Base-by-base conservation (phyloP, 2,329 filamentous ascomycete species). In the Colletotrichum zoysiae region DNA sequence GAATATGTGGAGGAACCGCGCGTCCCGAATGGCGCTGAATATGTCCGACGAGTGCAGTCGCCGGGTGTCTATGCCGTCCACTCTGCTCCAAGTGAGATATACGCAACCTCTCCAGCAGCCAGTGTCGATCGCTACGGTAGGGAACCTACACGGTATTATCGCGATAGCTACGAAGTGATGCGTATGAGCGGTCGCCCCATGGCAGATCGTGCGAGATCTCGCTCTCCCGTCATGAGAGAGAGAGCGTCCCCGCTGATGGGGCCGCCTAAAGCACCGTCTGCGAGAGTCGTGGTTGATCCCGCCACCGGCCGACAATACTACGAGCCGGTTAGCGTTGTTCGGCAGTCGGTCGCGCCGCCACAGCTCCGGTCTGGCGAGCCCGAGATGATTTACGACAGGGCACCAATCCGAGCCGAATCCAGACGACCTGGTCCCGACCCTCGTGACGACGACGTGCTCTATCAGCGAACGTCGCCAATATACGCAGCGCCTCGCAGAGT, bases 251-350 rank as follows among this genome's bases (percentile, higher is more conserved):
- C 86, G 42, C 83, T 84, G n/a, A 86, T 89, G 82, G 82, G 82
- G 2, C 85, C 85, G 58, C 85, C 84, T 76, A 80, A 85, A 61
- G 85, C 88, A 8, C 86, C 88, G 23, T 83, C 88, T 57, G 85
- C 91, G 67, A 90, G 91, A 73, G 92, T 97, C 74, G 86, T 97
- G 44, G 86, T 97, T 66, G 95, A 98, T 81, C 67, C 70, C 5
- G 90, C 93, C 73, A 93, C 91, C 80, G 95, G 95, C 51, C 93
- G 93, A 79, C 90, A 94, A 78, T 98, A 95, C 82, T 80, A 87
- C 71, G 89, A 91, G 76, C 88, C 89, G 35, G 75, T 80, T 33
- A 75, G 84, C 30, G 74, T 84, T 23, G 77, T 85, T 26, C 82
- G 87, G 58, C 87, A 88, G 61, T 90, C 89, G 9, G 84, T 87